Conservation (phyloP, 1,284 basidiomycete species). For the Pseudozyma hubeiensis region DNA sequence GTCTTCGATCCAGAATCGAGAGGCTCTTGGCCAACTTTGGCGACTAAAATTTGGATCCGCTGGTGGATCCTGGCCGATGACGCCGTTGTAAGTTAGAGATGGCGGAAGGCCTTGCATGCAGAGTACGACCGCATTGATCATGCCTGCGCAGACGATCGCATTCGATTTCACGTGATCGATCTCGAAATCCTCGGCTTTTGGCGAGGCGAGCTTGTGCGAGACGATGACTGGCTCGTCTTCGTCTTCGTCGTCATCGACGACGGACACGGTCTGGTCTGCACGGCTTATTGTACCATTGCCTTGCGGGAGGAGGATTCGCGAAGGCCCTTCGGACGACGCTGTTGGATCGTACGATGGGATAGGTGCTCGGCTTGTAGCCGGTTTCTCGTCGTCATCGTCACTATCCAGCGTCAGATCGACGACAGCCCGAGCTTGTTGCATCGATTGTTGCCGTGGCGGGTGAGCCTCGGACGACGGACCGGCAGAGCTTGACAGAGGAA, state of each 20-base stretch:
- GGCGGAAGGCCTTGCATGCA: constrained; percentile 60
- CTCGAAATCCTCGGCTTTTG: constrained; percentile 28
- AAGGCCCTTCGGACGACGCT: neutral
- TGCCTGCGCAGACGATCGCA: constrained; percentile 61
- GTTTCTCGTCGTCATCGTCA: constrained; percentile 38
- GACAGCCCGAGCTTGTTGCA: constrained; percentile 1
- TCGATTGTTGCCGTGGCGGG: neutral
- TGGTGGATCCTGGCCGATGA: constrained; percentile 27
- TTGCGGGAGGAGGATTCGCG: constrained; percentile 4
- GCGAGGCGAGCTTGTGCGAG: constrained; percentile 25
- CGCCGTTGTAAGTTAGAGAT: constrained; percentile 33
- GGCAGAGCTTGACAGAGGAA: neutral
- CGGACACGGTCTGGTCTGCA: neutral
- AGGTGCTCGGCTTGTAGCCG: constrained; percentile 3
- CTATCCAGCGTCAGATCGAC: constrained; percentile 46
- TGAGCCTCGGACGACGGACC: neutral
- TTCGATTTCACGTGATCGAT: constrained; percentile 46
- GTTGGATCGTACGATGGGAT: neutral
- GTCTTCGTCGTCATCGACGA: constrained; percentile 53
- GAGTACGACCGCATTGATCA: constrained; percentile 57
- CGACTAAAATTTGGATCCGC: constrained; percentile 40
- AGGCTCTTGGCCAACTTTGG: constrained; percentile 40
- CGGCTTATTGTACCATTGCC: neutral
- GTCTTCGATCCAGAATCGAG: constrained; percentile 54
- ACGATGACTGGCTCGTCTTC: constrained; percentile 56